Base-by-base conservation (phyloP, 1,284 basidiomycete species). In the Moniliophthora roreri region DNA sequence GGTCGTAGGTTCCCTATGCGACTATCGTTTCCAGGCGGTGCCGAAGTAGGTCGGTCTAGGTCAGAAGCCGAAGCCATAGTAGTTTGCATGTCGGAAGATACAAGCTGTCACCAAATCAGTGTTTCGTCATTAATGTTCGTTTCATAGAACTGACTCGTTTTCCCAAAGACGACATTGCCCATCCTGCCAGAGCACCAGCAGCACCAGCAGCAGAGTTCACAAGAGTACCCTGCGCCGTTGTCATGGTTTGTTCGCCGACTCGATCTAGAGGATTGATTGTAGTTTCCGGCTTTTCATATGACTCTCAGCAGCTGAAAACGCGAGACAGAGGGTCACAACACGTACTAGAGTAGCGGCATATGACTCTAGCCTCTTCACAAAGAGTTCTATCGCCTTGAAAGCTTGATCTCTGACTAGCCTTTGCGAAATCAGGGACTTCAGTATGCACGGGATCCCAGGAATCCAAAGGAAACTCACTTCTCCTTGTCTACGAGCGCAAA, bases 391-490 rank as follows among this genome's bases (percentile, higher is more conserved):
- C 1, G 93, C 89, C 67, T 92, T 95, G 78, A 95, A 97, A 1
- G 92, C 95, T 64, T 97, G 95, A 69, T 97, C 94, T 36, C 95
- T 81, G 0, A 97, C 95, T 3, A 92, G 67, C 62, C 93, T 95
- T 50, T 8, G 16, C 9, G 53, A 11, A 40, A 46, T 59, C 20
- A 51, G 24, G 34, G 34, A 46, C 53, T 18, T 16, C 20, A 42
- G 26, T 26, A n/a, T 44, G 10, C 1, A 28, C 40, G 2, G 38
- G n/a, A 13, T 32, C 28, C 24, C 2, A 15, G 50, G 11, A 11
- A 36, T 10, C 21, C 10, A 50, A 20, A 18, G 34, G 13, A 32
- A 44, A 69, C 81, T 36, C 63, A 93, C 92, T 93, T 97, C 68
- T 97, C 94, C 65, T 88, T 89, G 68, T 98, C 95, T 10, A 97